These are phyloP conservation scores for Syncephalastrum monosporum DNA, from an alignment of 371 early-diverging fungal genomes.

Conservation along the genomic window DNA sequence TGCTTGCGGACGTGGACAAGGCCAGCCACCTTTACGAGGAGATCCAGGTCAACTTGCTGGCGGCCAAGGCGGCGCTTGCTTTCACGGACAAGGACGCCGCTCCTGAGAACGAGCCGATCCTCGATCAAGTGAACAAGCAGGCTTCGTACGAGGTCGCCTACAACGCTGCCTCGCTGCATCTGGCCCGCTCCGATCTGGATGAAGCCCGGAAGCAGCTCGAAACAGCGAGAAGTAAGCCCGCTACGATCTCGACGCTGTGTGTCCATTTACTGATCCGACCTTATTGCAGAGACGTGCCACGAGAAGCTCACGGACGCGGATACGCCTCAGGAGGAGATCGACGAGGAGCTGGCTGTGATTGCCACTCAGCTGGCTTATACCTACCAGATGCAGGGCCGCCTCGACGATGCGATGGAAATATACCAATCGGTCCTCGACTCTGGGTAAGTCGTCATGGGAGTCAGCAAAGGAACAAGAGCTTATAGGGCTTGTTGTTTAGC, in stretches of 20 bases:
- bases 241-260: neutral
- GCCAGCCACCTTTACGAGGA: constrained; percentile 31
- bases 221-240: constrained; percentile 52
- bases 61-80: constrained; percentile 63
- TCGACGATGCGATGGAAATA: constrained; percentile 59
- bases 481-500: constrained; percentile 7
- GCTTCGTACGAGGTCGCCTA: constrained; percentile 70
- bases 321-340: constrained; percentile 63
- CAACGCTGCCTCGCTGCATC: constrained; percentile 65
- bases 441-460: constrained; percentile 45
- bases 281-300: constrained; percentile 33
- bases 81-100: constrained; percentile 36
- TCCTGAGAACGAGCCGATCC: constrained; percentile 18
- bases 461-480: neutral
- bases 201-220: constrained; percentile 59
- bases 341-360: constrained; percentile 69
- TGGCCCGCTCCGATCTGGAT: constrained; percentile 54
- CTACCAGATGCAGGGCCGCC: constrained; percentile 63
- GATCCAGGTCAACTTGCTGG: constrained; percentile 59
- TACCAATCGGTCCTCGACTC: constrained; percentile 61
- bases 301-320: constrained; percentile 26
- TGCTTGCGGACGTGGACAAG: constrained; percentile 47
- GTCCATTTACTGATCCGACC: neutral
- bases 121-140: constrained; percentile 12
- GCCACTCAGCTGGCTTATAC: constrained; percentile 73